Percentiles rank a stretch among this genome's conserved stretches.
phyloP scores from a whole-genome alignment of 2,329 filamentous ascomycete genomes.

The Rhynchosporium agropyri region DNA sequence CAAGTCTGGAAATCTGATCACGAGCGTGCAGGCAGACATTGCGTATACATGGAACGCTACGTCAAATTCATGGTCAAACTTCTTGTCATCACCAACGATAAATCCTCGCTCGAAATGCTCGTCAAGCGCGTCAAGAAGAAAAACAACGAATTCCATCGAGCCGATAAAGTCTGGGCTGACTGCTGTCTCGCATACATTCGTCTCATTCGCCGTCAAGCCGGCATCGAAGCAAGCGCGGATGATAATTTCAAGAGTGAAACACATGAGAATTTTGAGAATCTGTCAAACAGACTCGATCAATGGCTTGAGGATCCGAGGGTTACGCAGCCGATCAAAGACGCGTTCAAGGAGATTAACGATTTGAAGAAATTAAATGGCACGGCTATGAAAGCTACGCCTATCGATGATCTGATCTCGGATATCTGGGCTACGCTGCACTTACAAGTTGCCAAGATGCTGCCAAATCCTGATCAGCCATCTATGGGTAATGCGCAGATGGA shows the following conservation, averaged over 20 bases:
- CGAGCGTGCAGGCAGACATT: constrained; percentile 70
- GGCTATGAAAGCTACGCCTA: constrained; percentile 80
- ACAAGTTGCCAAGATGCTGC: constrained; percentile 63
- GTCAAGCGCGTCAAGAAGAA: constrained; percentile 66
- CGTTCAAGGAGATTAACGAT: constrained; percentile 68
- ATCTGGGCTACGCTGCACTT: constrained; percentile 79
- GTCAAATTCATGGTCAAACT: constrained; percentile 66
- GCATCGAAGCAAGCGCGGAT: constrained; percentile 63
- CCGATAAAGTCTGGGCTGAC: constrained; percentile 36
- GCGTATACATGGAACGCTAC: constrained; percentile 73
- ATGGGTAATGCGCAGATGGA: constrained; percentile 50
- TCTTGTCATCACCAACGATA: constrained; percentile 63
- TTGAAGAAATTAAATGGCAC: constrained; percentile 76
- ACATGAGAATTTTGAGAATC: constrained; percentile 64
- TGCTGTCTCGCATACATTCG: constrained; percentile 42
- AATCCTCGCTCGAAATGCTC: constrained; percentile 62
- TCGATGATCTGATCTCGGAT: constrained; percentile 94
- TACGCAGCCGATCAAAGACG: constrained; percentile 55
- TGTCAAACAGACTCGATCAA: constrained; percentile 60
- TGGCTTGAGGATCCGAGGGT: constrained; percentile 57
- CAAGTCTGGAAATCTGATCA: constrained; percentile 75
- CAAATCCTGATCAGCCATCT: constrained; percentile 43
- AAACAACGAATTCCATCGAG: constrained; percentile 52
- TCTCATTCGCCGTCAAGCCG: constrained; percentile 58
- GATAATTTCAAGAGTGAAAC: constrained; percentile 67